Conservation (phyloP, 176 grass and related monocot species). For the Bolboschoenus planiculmis region DNA sequence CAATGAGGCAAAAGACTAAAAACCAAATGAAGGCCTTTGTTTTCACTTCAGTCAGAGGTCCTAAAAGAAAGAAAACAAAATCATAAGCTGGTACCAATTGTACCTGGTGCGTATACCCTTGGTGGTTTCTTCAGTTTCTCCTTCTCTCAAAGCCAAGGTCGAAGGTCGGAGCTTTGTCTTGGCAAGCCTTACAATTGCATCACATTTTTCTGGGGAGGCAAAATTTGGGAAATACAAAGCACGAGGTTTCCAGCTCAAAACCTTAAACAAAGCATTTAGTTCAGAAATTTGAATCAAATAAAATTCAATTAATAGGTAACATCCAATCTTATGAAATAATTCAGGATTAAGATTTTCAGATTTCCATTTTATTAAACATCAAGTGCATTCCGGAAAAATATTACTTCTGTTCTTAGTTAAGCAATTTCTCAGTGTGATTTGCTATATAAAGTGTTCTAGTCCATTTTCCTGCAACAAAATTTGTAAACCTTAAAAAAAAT, state of each 20-base stretch:
- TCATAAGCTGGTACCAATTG: not conserved
- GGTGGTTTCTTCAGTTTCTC: slow-evolving; percentile 69
- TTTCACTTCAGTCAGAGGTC: not conserved
- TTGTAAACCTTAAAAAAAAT: not conserved
- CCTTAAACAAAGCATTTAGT: slow-evolving; percentile 44
- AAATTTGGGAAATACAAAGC: slow-evolving; percentile 85
- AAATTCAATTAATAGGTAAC: not conserved
- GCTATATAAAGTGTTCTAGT: not conserved
- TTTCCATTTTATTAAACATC: not conserved
- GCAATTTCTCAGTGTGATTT: not conserved
- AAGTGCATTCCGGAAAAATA: not conserved
- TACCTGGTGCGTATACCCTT: slow-evolving; percentile 99
- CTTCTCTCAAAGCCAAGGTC: slow-evolving; percentile 79
- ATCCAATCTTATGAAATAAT: not conserved
- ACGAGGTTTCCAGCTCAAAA: slow-evolving; percentile 96
- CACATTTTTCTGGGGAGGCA: slow-evolving; percentile 70
- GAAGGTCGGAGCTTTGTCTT: slow-evolving; percentile 74
- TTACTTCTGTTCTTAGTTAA: not conserved
- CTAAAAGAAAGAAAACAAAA: not conserved
- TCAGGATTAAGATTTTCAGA: not conserved
- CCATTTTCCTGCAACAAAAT: not conserved
- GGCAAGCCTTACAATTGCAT: slow-evolving; percentile 54
- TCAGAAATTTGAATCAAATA: slow-evolving; percentile 5
- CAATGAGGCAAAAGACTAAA: not conserved
- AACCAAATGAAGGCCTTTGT: not conserved